phyloP scores from a whole-genome alignment of 306 rosid genomes.

The Cucumis sativus region Cucumber_9930_V3 NC_026659.2:5024501-5025000 shows the following conservation, averaged over 20 bases:
- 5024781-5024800: conserved; percentile 91
- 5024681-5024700: conserved; percentile 52
- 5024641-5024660: conserved; percentile 69
- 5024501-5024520: conserved; percentile 50
- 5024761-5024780: conserved; percentile 88
- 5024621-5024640: conserved; percentile 95
- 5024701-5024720: conserved; percentile 69
- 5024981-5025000: conserved; percentile 95
- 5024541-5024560: conserved; percentile 73
- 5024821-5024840: conserved; percentile 81
- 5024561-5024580: conserved; percentile 85
- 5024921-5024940: conserved; percentile 97
- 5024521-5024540: conserved; percentile 55
- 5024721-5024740: conserved; percentile 77
- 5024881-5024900: conserved; percentile 91
- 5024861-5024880: conserved; percentile 82
- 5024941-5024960: conserved; percentile 80
- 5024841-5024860: conserved; percentile 79
- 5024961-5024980: conserved; percentile 89
- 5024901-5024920: conserved; percentile 68
- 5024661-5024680: conserved; percentile 56
- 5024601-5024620: conserved; percentile 82
- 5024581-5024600: conserved; percentile 97
- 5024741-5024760: conserved; percentile 79
- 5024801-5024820: conserved; percentile 68